Conservation (phyloP, 148 eudicot genomes). For the Arbutus unedo region DNA sequence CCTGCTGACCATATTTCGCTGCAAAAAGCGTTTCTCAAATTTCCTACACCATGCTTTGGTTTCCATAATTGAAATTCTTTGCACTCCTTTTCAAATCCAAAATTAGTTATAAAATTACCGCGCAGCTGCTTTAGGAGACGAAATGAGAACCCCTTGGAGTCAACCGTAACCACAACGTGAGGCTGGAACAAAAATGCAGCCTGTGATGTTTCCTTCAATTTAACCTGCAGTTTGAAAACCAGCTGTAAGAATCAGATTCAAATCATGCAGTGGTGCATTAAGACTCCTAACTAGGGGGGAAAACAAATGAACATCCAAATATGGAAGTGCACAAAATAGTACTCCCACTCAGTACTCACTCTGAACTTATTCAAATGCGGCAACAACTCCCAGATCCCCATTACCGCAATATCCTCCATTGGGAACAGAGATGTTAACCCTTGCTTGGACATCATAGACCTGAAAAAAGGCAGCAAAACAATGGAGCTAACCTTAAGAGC, state of each 20-base stretch:
- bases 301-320: not conserved
- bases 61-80: slow-evolving; percentile 20
- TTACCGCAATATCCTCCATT: slow-evolving; percentile 90
- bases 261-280: not conserved
- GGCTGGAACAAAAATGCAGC: slow-evolving; percentile 72
- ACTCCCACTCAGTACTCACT: slow-evolving; percentile 38
- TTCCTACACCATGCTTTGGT: slow-evolving; percentile 37
- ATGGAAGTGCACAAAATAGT: not conserved
- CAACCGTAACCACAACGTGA: slow-evolving; percentile 85
- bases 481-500: not conserved
- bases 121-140: slow-evolving; percentile 73
- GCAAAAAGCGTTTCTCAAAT: slow-evolving; percentile 48
- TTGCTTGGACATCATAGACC: slow-evolving; percentile 70
- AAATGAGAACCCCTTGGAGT: slow-evolving; percentile 92
- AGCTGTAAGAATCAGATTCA: slow-evolving; percentile 9
- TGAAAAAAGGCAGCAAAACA: slow-evolving; percentile 20
- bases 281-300: not conserved
- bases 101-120: slow-evolving; percentile 39
- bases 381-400: slow-evolving; percentile 96
- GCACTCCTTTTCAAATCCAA: slow-evolving; percentile 10
- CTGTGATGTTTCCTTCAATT: slow-evolving; percentile 63
- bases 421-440: slow-evolving; percentile 76
- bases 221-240: slow-evolving; percentile 47
- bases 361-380: slow-evolving; percentile 76
- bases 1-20: slow-evolving; percentile 54